These are phyloP conservation scores for Dothistroma septosporum DNA, from an alignment of 2,329 filamentous ascomycete genomes.

Conservation along the genomic window DNA sequence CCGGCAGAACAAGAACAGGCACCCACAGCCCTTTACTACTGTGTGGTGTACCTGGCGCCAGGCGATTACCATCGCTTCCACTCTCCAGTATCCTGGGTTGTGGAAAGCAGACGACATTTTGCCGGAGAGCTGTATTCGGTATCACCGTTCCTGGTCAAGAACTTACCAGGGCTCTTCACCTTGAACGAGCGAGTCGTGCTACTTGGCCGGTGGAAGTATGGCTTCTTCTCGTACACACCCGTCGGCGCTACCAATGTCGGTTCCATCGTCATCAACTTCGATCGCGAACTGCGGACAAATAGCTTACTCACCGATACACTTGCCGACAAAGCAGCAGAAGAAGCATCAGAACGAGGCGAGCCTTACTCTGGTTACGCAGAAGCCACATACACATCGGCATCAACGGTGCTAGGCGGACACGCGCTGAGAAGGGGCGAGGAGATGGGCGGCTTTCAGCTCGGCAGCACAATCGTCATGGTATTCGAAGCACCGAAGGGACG, in stretches of 20 bases:
- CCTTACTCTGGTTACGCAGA: constrained; percentile 87
- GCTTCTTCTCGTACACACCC: constrained; percentile 93
- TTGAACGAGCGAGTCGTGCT: constrained; percentile 94
- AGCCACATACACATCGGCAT: constrained; percentile 79
- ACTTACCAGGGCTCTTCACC: constrained; percentile 88
- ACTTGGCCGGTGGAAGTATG: constrained; percentile 90
- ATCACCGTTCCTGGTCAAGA: constrained; percentile 89
- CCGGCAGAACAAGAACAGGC: constrained; percentile 31
- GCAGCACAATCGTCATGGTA: constrained; percentile 89
- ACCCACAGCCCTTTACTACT: constrained; percentile 78
- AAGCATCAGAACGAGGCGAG: constrained; percentile 71
- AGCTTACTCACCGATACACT: constrained; percentile 87
- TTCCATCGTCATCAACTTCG: constrained; percentile 95
- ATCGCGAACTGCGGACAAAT: constrained; percentile 89
- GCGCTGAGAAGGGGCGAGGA: constrained; percentile 84
- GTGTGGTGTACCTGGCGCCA: constrained; percentile 90
- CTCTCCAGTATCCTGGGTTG: constrained; percentile 91
- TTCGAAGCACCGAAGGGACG: constrained; percentile 81
- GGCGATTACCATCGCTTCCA: constrained; percentile 99
- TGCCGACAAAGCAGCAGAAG: constrained; percentile 78
- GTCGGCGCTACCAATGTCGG: constrained; percentile 97
- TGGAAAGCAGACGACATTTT: constrained; percentile 91
- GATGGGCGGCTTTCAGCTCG: constrained; percentile 96
- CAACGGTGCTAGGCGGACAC: constrained; percentile 73
- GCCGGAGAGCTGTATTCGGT: constrained; percentile 94